phyloP scores from a whole-genome alignment of 2,329 filamentous ascomycete species.

The Xylogone sp. region DNA sequence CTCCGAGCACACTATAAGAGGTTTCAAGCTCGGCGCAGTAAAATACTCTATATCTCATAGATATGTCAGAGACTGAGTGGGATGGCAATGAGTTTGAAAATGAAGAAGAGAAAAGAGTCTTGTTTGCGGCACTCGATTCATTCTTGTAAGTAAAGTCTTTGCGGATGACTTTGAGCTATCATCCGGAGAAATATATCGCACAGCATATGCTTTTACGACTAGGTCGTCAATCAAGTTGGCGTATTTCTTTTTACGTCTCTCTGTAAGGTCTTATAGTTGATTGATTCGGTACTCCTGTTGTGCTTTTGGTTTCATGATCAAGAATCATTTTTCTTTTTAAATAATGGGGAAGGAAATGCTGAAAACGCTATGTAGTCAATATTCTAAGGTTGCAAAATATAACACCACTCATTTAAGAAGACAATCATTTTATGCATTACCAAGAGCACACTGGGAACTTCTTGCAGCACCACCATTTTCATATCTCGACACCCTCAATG shows the following conservation, averaged over 20 bases:
- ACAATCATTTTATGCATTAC: constrained; percentile 89
- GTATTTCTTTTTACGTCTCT: no score
- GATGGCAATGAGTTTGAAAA: constrained; percentile 64
- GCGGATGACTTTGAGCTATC: constrained; percentile 1
- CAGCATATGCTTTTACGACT: no score
- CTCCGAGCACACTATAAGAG: no score
- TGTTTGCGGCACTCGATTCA: constrained; percentile 82
- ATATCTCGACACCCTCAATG: constrained; percentile 72
- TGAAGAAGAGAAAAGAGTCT: constrained; percentile 73
- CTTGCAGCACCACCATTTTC: constrained; percentile 79
- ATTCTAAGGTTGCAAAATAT: constrained; percentile 79
- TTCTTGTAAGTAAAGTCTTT: constrained; percentile 64
- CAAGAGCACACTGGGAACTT: constrained; percentile 77
- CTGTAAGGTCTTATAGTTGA: background rate
- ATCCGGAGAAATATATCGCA: background rate
- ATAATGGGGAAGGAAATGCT: background rate
- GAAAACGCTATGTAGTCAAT: constrained; percentile 57
- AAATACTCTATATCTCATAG: background rate
- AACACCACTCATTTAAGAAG: constrained; percentile 88
- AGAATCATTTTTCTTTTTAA: background rate
- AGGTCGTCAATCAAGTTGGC: no score
- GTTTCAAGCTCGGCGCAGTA: no score
- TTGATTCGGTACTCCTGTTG: constrained; percentile 3
- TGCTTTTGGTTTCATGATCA: background rate
- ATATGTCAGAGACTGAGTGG: constrained; percentile 15